Evolutionary conservation across 2,329 filamentous ascomycete genomes (phyloP), one percentile per base, ranked within the genome.

Genomic region (Epichloe typhina): DNA sequence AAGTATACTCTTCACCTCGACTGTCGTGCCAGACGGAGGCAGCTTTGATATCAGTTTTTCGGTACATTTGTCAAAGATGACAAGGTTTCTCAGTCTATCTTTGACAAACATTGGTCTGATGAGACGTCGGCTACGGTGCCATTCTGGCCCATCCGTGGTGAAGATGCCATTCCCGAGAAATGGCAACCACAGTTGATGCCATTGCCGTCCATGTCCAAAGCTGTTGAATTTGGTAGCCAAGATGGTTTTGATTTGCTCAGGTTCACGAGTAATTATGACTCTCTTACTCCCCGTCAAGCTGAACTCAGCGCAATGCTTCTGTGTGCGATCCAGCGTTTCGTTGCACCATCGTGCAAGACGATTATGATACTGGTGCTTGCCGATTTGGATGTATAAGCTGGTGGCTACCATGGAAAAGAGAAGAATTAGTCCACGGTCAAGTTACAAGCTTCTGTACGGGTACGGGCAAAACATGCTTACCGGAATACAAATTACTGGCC

Each of bases 1-100:
- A 59, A 85, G 82, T 8, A 83, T 64, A 11, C 76, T 72, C 57
- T 80, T 77, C 31, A 86, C 66, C 56, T 86, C 77, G 9, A 85
- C 72, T 0, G 70, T 72, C 2, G 69, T 64, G 45, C 81, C 73
- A 52, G 77, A 67, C 0, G 61, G 61, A 0, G 80, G 79, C 8
- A 88, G 72, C 21, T 73, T 72, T n/a, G 71, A 67, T 26, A 86
- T 69, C 51, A 88, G 66, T 26, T 74, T 69, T 35, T 70, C 63
- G 15, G 83, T 69, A 64, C 85, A 80, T 3, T 62, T 65, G 57
- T 86, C 82, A 48, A 84, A 82, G 1, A 76, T 77, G 35, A 64
- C 65, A 7, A 84, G 66, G 56, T 76, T 70, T 7, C 65, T 65
- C 26, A 77, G 64, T 37, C 72, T 66, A 39, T 72, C 69, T 51